Conservation (phyloP, 2,329 filamentous ascomycete genomes). For the Colletotrichum tabaci region DNA sequence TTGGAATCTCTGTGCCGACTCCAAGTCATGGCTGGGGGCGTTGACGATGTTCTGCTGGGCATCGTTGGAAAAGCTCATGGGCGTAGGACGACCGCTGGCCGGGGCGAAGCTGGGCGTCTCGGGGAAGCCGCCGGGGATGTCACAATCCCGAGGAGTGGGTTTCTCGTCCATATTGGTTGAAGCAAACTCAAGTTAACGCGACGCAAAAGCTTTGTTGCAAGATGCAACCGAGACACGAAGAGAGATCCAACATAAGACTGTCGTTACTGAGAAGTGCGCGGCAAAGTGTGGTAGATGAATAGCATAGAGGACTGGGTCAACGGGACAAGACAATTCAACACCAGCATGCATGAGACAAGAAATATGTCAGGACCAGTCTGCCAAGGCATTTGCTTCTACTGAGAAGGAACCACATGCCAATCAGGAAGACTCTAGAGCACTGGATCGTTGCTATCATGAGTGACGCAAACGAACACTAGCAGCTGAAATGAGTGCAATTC, state of each 20-base stretch:
- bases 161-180: conserved; percentile 46
- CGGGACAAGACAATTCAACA: background rate
- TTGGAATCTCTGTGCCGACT: background rate
- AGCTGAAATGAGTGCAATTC: background rate
- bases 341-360: background rate
- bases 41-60: background rate
- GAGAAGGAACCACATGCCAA: background rate
- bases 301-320: no score
- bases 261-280: background rate
- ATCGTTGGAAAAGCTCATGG: conserved; percentile 14
- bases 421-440: background rate
- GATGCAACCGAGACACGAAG: background rate
- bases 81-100: conserved; percentile 37
- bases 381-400: background rate
- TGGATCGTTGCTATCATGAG: background rate
- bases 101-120: conserved; percentile 47
- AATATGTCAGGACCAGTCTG: background rate
- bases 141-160: conserved; percentile 50
- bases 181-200: background rate
- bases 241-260: background rate
- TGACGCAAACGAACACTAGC: conserved; percentile 13
- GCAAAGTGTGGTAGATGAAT: no score
- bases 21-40: background rate
- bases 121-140: conserved; percentile 52
- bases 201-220: background rate